These are phyloP conservation scores for Nothomitra cinnamomea DNA, from an alignment of 2,329 filamentous ascomycete species.

Conservation along the genomic window DNA sequence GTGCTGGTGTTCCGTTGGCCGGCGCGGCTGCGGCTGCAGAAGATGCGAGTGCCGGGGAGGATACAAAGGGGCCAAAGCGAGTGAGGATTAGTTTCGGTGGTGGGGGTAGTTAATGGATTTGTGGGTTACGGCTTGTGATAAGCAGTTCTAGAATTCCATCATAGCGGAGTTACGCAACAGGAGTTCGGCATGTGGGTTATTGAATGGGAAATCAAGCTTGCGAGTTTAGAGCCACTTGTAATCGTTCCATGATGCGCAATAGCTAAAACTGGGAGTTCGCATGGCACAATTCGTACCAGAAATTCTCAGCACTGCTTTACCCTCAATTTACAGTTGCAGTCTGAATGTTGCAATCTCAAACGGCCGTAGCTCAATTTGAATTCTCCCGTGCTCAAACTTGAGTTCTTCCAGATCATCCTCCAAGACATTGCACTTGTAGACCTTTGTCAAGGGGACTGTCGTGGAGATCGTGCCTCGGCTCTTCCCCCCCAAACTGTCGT, in stretches of 20 bases:
- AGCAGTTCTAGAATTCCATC: too few species aligned
- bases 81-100: slow-evolving; percentile 4
- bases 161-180: too few species aligned
- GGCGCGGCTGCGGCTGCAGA: not conserved
- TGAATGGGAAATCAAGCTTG: too few species aligned
- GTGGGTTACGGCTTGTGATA: too few species aligned
- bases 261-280: too few species aligned
- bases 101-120: not conserved
- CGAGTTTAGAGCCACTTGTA: too few species aligned
- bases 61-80: slow-evolving; percentile 1
- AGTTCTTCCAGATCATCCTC: slow-evolving; percentile 70
- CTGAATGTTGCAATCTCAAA: slow-evolving; percentile 79
- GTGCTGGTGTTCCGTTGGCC: not conserved
- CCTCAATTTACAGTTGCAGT: slow-evolving; percentile 29
- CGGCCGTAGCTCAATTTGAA: slow-evolving; percentile 50
- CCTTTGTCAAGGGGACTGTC: slow-evolving; percentile 53
- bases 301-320: too few species aligned
- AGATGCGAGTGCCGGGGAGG: not conserved
- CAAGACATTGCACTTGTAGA: slow-evolving; percentile 69
- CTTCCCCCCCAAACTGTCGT: slow-evolving; percentile 74
- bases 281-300: too few species aligned
- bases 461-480: slow-evolving; percentile 54
- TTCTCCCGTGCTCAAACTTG: slow-evolving; percentile 23
- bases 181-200: too few species aligned
- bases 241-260: too few species aligned